Base-by-base conservation (phyloP, 768 basidiomycete species). In the Boletus rex-veris region DNA sequence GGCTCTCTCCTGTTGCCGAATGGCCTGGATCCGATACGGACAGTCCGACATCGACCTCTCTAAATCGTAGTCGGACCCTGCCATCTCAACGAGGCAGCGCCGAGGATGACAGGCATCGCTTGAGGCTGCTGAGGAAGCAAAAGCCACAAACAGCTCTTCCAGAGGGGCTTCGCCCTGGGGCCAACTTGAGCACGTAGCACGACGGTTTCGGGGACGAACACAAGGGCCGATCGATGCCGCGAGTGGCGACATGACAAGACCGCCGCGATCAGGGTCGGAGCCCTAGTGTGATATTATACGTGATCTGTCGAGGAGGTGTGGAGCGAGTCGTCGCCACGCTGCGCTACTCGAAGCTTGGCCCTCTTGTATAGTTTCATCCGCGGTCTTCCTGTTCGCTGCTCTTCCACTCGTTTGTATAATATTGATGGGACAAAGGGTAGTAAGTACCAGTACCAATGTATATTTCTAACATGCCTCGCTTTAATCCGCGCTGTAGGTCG, bases 21-120 rank as follows among this genome's bases (percentile, higher is more conserved):
- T 65, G 73, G 44, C 73, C 79, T 28, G 55, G 68, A 36, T 64
- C 72, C 30, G 66, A 61, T 30, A 48, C 64, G 36, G 54, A 55
- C 28, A 73, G 61, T 38, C 67, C 66, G 46, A 71, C 64, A 36
- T 64, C 65, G 14, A 65, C 68, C 9, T 65, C 73, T 3, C 70
- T 72, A 14, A 75, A 73, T 45, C 77, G 88, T 24, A 87, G 88
- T 63, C 78, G 82, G 52, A 90, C 88, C 36, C 51, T 90, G 43
- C 88, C 88, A 59, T 67, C 52, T 12, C 63, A 63, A 19, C 58
- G 62, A 36, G 36, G 52, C 30, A 38, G 50, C 28, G 19, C 60
- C 53, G 70, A 73, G 48, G 74, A 80, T 16, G 75, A 72, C 45
- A 71, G 63, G 59, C 74, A 58, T 52, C 71, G 69, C 30, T 59